Percentiles rank a stretch among this genome's conserved stretches.
These are phyloP conservation scores for Cucumis sativus DNA, from an alignment of 306 rosid species.

Conservation along the genomic window DNA sequence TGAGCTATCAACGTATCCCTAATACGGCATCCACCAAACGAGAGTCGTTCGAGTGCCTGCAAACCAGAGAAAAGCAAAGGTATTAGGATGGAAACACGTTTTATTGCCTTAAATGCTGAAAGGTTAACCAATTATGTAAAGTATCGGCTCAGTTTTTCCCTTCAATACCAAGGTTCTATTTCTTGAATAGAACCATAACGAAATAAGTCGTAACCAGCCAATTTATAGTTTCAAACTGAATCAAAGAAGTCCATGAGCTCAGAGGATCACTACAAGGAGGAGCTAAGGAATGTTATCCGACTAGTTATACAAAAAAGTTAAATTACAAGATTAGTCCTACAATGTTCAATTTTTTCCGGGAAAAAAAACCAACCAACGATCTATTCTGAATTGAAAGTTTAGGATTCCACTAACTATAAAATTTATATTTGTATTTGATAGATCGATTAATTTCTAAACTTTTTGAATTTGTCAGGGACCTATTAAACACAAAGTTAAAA, in stretches of 20 bases:
- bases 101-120: not conserved
- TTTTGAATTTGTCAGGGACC: too few relatives aligned
- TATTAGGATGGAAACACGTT: not conserved
- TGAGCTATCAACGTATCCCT: conserved; percentile 67
- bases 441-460: too few relatives aligned
- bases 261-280: not conserved
- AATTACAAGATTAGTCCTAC: too few relatives aligned
- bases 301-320: not conserved
- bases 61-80: conserved; percentile 1
- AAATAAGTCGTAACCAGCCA: not conserved
- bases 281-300: not conserved
- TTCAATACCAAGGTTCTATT: not conserved
- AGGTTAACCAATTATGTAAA: not conserved
- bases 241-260: not conserved
- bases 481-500: too few relatives aligned
- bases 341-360: too few relatives aligned
- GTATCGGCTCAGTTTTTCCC: not conserved
- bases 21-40: conserved; percentile 50
- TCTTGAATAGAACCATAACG: not conserved
- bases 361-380: too few relatives aligned
- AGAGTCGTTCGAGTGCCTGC: conserved; percentile 81
- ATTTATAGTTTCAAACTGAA: not conserved
- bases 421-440: too few relatives aligned
- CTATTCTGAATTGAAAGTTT: too few relatives aligned
- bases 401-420: too few relatives aligned